Base-by-base conservation (phyloP, 2,329 filamentous ascomycete genomes). In the Myriosclerotinia curreyana region DNA sequence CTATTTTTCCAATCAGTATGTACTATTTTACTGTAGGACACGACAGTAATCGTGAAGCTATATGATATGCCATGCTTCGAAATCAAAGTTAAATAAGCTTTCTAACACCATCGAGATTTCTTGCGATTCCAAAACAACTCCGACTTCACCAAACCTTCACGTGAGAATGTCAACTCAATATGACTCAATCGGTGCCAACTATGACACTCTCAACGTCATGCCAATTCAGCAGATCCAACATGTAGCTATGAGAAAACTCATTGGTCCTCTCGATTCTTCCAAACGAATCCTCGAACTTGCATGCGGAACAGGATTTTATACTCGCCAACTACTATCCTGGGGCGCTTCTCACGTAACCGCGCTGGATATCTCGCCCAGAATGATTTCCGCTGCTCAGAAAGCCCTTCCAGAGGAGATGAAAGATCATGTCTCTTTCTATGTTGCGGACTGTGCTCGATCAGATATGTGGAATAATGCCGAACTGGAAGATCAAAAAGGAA, bases 291-390 rank as follows among this genome's bases (percentile, higher is more conserved):
- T 60, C 12, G 56, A 60, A 28, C 56, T 60, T 22, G 56, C 56
- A 36, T 60, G 56, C 34, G 44, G 56, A 11, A 60, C 56, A 14
- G 56, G 56, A 8, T 49, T 60, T 12, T 60, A 60, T 20, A 50
- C 44, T 17, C 31, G n/a, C n/a, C 3, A 50, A 12, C 15, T 60
- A n/a, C 3, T 50, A 20, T n/a, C n/a, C 8, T 50, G 44, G 44
- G 56, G 56, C 17, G 56, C 56, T 48, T 48, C 56, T 12, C 44
- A 60, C 22, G 34, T 60, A 17, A 60, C 56, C 9, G 56, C 56
- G 2, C 9, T 60, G 4, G 56, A 60, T 28, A 60, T 60, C 44
- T 60, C 56, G 14, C n/a, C 56, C 4, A 14, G 1, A 6, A 60
- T 60, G 56, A 25, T 60, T 11, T 40, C 56, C 17, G 31, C 56